Evolutionary conservation across 2,329 filamentous ascomycete genomes (phyloP), one percentile per base, ranked within the genome.

Genomic region (Sarocladium oryzae): DNA sequence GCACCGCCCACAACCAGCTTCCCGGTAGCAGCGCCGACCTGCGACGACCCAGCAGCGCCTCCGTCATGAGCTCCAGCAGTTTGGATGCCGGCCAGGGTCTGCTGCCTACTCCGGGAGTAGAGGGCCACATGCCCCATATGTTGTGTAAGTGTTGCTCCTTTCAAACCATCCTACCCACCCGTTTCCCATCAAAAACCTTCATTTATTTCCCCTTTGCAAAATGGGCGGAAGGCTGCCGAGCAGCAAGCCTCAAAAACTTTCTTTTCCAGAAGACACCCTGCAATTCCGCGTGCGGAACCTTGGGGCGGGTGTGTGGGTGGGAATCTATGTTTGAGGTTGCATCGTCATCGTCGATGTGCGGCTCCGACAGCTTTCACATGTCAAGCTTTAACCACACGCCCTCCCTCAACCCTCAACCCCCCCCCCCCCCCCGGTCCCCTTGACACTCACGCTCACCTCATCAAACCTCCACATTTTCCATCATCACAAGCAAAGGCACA

Each of bases 81-180:
- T 58, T 66, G 45, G 61, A 60, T 53, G 43, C 43, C 10, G 43
- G 43, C 13, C 43, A 48, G n/a, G 43, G 43, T 4, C 16, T 48
- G 28, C 56, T 35, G 61, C 60, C 38, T 56, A 63, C 28, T 57
- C 57, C 55, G 62, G 59, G 55, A 45, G 56, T 66, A 43, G 70
- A 76, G 37, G 67, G 66, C 60, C 74, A 76, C 57, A 67, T 72
- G 52, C 69, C 73, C 57, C 71, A 74, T 61, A 66, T 74, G 60
- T 66, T 74, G 56, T 74, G 74, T 77, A 71, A 72, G 74, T 71
- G 43, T 20, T 15, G 4, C 23, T 11, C 23, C 38, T 13, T 20
- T 26, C 4, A 9, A 4, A 7, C 38, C 10, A 10, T 18, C 10
- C 23, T 7, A 9, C 5, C 16, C 41, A 5, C 23, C 23, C 41